Conservation (phyloP, 352 stramenopile species). For the Phytophthora capsici region DNA sequence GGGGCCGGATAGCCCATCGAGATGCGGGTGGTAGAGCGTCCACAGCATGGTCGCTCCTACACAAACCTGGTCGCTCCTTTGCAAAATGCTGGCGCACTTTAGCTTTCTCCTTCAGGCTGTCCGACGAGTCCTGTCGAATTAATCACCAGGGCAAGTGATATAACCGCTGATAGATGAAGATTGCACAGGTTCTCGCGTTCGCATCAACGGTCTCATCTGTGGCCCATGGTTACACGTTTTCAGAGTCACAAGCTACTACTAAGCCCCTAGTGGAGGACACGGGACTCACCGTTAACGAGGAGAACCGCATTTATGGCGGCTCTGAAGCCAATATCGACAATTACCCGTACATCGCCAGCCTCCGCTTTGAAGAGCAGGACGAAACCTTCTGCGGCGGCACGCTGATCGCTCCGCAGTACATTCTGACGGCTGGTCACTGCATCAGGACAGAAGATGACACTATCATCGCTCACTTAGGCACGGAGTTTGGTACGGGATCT, state of each 20-base stretch:
- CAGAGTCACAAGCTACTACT: constrained; percentile 22
- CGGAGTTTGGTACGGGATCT: constrained; percentile 17
- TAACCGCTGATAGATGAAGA: constrained; percentile 20
- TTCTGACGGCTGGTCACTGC: constrained; percentile 76
- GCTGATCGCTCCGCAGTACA: constrained; percentile 62
- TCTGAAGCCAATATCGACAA: constrained; percentile 50
- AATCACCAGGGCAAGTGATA: constrained; percentile 16
- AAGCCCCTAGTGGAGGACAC: constrained; percentile 21
- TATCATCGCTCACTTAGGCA: constrained; percentile 44
- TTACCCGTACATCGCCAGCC: constrained; percentile 56
- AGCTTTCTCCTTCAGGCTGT: constrained; percentile 24
- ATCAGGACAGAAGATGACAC: constrained; percentile 46
- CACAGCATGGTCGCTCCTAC: constrained; percentile 9
- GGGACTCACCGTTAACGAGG: constrained; percentile 24
- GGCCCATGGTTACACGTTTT: constrained; percentile 38
- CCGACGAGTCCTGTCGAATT: constrained; percentile 1
- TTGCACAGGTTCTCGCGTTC: constrained; percentile 23
- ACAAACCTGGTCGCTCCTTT: constrained; percentile 20
- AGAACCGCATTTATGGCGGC: constrained; percentile 60
- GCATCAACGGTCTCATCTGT: constrained; percentile 18
- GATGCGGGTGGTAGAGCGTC: constrained; percentile 29
- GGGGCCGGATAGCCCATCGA: constrained; percentile 17
- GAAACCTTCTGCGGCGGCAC: constrained; percentile 62
- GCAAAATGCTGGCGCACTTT: constrained; percentile 31
- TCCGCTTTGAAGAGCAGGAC: constrained; percentile 44